Percentiles rank a stretch among this genome's conserved stretches.
Evolutionary conservation across 805 yeast species (phyloP).

Genomic region (Starmera dryadoides): DNA sequence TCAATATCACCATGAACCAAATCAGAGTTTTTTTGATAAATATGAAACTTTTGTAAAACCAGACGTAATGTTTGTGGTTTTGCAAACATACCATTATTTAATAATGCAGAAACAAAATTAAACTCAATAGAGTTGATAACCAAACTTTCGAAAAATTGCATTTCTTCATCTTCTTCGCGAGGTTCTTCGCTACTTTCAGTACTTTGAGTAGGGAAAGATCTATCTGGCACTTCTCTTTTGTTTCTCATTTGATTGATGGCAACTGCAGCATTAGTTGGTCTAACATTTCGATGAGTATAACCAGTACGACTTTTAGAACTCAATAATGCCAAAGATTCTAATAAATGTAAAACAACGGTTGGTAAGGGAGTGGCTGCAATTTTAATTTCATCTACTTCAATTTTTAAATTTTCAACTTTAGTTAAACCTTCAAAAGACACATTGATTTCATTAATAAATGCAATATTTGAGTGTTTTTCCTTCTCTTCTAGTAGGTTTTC

Average conservation of each 20-base stretch:
- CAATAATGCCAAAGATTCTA: constrained; percentile 18
- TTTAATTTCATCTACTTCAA: constrained; percentile 30
- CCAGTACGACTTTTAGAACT: neutral
- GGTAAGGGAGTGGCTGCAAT: constrained; percentile 33
- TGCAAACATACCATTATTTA: constrained; percentile 32
- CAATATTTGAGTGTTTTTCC: constrained; percentile 8
- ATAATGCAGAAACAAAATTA: constrained; percentile 41
- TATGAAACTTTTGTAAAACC: constrained; percentile 22
- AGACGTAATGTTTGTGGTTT: constrained; percentile 24
- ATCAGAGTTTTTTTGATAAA: constrained; percentile 35
- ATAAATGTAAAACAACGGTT: constrained; percentile 13
- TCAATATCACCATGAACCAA: constrained; percentile 44
- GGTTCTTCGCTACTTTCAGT: too few species aligned
- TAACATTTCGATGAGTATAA: too few species aligned
- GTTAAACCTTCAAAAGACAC: constrained; percentile 42
- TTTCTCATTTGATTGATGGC: constrained; percentile 7
- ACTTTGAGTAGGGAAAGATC: too few species aligned
- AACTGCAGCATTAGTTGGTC: too few species aligned
- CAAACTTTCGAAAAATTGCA: constrained; percentile 29
- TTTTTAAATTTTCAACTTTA: constrained; percentile 21
- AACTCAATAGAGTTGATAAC: constrained; percentile 29
- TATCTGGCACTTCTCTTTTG: neutral
- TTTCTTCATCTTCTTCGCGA: neutral
- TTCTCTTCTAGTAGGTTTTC: constrained; percentile 7
- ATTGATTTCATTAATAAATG: constrained; percentile 25